Base-by-base conservation (phyloP, 768 basidiomycete species). In the Lactifluus hygrophoroides region DNA sequence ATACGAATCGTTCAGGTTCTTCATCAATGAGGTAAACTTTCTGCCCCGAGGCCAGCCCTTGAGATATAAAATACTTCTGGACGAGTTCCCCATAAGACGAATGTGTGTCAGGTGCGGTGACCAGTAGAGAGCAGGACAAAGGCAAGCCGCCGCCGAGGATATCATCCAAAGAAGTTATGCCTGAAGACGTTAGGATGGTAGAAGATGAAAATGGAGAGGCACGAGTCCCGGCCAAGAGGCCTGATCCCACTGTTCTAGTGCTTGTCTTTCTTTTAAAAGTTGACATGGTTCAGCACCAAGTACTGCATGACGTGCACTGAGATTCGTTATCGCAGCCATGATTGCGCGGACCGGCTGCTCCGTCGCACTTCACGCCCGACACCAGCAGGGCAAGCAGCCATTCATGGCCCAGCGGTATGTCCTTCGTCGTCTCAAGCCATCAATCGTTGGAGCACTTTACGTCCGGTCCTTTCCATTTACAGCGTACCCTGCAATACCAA, bases 141-240 rank as follows among this genome's bases (percentile, higher is more conserved):
- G 95, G 93, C 35, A 96, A 70, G 17, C 94, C 93, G 28, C 92
- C 94, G 54, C 94, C 94, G 38, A 98, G 82, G 60, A 98, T 82
- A 69, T 98, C 96, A 71, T 99, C 96, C 21, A 99, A 77, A 13
- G 94, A 93, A 27, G 92, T 85, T 9, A 98, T 83, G 2, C 96
- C 96, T 5, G 90, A 90, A 1, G 94, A 94, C 7, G 80, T 83
- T 59, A 86, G 73, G 55, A 76, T 66, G 0, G 81, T 85, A 19
- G 77, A 73, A 37, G 76, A 69, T 4, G 85, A 82, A 30, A 77
- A 76, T 6, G 84, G 77, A 16, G 80, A 87, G 34, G 75, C 54
- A 35, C 80, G 81, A 43, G 85, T 85, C 13, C 85, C 86, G 14
- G 75, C 63, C 43, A 76, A 74, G 30, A 71, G 68, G 37, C 68